Evolutionary conservation across 75 land plant genomes (phyloP).

Genomic region (Sequoia sempervirens): DNA sequence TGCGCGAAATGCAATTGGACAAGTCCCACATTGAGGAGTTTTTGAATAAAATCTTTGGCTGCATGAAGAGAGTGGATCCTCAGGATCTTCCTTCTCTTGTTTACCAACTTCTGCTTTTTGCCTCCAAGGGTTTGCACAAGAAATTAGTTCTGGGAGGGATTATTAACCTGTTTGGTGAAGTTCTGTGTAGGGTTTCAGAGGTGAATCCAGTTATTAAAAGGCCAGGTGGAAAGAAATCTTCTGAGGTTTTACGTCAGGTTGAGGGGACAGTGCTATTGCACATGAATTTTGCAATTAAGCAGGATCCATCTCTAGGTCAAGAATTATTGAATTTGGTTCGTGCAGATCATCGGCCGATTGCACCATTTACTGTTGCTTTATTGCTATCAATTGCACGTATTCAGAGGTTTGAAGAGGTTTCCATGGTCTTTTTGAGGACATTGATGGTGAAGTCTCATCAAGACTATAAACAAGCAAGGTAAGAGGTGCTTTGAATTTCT

Average conservation of each 20-base stretch:
- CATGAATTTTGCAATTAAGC: slow-evolving; percentile 92
- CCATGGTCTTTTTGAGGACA: slow-evolving; percentile 49
- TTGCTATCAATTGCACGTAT: slow-evolving; percentile 74
- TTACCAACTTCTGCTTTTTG: slow-evolving; percentile 77
- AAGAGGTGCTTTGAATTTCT: background rate
- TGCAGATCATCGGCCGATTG: slow-evolving; percentile 29
- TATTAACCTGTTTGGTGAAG: slow-evolving; percentile 48
- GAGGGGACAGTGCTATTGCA: slow-evolving; percentile 90
- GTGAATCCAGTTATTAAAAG: background rate
- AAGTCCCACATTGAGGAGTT: slow-evolving; percentile 36
- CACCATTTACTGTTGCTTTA: slow-evolving; percentile 60
- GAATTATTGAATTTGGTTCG: slow-evolving; percentile 54
- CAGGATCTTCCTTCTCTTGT: slow-evolving; percentile 77
- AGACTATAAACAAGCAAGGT: slow-evolving; percentile 60
- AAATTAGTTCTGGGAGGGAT: slow-evolving; percentile 63
- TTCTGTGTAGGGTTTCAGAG: slow-evolving; percentile 2
- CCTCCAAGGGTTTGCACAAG: slow-evolving; percentile 61
- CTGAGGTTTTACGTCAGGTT: slow-evolving; percentile 50
- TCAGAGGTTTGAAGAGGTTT: slow-evolving; percentile 64
- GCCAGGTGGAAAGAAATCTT: slow-evolving; percentile 12
- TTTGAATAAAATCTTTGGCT: slow-evolving; percentile 51
- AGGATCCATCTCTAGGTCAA: slow-evolving; percentile 82
- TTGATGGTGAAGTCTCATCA: slow-evolving; percentile 45
- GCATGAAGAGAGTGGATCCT: slow-evolving; percentile 61
- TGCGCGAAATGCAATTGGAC: slow-evolving; percentile 19